Conservation (phyloP, 306 rosid genomes). For the Fragaria nilgerrensis region DNA sequence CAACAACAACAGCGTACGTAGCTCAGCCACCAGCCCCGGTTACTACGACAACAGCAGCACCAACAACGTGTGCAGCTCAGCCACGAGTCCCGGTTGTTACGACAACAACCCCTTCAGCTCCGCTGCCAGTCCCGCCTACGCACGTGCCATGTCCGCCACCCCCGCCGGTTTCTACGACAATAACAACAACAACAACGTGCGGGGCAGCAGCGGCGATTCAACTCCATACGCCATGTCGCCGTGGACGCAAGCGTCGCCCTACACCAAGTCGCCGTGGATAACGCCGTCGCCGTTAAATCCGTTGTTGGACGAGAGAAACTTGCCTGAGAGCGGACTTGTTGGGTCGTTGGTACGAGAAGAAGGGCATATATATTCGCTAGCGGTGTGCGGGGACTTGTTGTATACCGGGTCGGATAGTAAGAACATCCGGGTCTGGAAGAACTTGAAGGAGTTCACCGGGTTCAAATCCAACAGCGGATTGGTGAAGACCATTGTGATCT, state of each 20-base stretch:
- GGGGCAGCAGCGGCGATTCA: constrained; percentile 24
- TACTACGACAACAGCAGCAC: not conserved
- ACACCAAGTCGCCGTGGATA: constrained; percentile 71
- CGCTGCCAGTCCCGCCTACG: not conserved
- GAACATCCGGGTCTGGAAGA: constrained; percentile 90
- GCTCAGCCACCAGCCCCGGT: not conserved
- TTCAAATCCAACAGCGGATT: constrained; percentile 82
- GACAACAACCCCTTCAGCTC: not conserved
- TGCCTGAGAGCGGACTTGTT: constrained; percentile 42
- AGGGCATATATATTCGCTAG: constrained; percentile 83
- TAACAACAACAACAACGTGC: constrained; percentile 23
- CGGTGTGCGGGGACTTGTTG: constrained; percentile 57
- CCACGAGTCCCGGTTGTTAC: not conserved
- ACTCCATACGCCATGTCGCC: constrained; percentile 74
- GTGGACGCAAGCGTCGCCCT: constrained; percentile 59
- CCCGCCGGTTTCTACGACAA: constrained; percentile 12
- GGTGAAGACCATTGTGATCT: constrained; percentile 66
- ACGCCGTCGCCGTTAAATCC: constrained; percentile 16
- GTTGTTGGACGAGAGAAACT: constrained; percentile 22
- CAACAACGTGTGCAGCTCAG: not conserved
- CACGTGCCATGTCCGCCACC: not conserved
- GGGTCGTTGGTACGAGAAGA: constrained; percentile 78
- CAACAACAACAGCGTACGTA: not conserved
- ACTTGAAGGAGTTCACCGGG: constrained; percentile 63
- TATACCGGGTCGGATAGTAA: constrained; percentile 92